A percentile compares a stretch with the other conserved stretches of the same genome.
phyloP scores from a whole-genome alignment of 495 filamentous ascomycete genomes.

The Aspergillus biplanus region DNA sequence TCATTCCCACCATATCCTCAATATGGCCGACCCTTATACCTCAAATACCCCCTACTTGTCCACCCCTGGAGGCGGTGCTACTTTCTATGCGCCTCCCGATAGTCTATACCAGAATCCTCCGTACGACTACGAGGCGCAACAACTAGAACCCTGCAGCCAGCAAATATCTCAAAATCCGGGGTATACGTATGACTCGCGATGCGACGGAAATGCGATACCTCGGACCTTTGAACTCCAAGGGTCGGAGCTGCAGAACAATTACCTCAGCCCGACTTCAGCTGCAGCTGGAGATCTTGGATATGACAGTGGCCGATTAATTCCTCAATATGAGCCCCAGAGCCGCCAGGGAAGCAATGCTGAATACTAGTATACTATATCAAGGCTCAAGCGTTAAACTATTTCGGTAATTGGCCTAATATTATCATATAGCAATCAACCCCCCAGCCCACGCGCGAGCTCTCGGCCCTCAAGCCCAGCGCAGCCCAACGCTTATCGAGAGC shows the following conservation, averaged over 20 bases:
- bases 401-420: not conserved
- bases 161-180: constrained; percentile 8
- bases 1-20: constrained; percentile 3
- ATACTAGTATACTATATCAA: constrained; percentile 22
- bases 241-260: constrained; percentile 5
- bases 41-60: constrained; percentile 16
- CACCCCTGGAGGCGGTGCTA: constrained; percentile 6
- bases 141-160: constrained; percentile 10
- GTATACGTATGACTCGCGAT: constrained; percentile 17
- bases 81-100: constrained; percentile 21
- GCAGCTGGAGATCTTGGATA: not conserved
- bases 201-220: constrained; percentile 17
- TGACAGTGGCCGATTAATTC: constrained; percentile 16
- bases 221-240: constrained; percentile 9
- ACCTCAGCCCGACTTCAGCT: constrained; percentile 12
- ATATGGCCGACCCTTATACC: constrained; percentile 22
- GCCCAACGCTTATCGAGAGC: constrained; percentile 10
- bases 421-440: constrained; percentile 2
- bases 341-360: constrained; percentile 28
- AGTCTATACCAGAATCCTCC: constrained; percentile 22
- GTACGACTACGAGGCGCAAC: constrained; percentile 24
- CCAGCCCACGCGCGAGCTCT: not conserved
- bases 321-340: constrained; percentile 13
- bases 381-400: no score
- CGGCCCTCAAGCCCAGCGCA: not conserved